Base-by-base conservation (phyloP, 208 protist species). In the Leishmania lainsoni region DNA sequence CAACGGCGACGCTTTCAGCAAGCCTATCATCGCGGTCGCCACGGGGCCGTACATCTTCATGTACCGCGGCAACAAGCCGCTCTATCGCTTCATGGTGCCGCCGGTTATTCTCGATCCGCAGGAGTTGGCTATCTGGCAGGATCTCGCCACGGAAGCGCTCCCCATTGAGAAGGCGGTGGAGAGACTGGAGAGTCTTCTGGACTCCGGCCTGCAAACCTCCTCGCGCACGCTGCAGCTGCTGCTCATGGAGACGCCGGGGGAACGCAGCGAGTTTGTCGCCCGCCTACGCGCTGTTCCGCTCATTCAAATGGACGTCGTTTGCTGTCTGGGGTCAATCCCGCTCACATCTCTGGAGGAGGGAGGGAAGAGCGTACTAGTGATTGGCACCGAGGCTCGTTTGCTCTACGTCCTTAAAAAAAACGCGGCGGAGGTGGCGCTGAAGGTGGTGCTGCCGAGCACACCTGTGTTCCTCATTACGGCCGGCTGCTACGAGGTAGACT, bases 11-110 rank as follows among this genome's bases (percentile, higher is more conserved):
- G 87, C 82, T 52, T 81, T 86, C 29, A 66, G 48, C n/a, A 81
- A 87, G 69, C 97, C 97, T 14, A 87, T 91, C 12, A 78, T 99
- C 3, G 96, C 97, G 3, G 95, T 99, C 48, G 92, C 97, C 8
- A 90, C 88, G 14, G 97, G 96, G 52, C 86, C 93, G 0, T 86
- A 92, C 75, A 84, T 99, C 48, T 99, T 96, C 81, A 97, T 98
- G 89, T 99, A 98, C 83, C 87, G 86, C 54, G 94, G 94, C 78
- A 82, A 98, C 78, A 90, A 96, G 66, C 97, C 98, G 5, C 92
- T 96, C 39, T 99, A 96, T 86, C 98, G 98, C 56, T 99, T 97
- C 87, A 85, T 86, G 32, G 72, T 98, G 12, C 96, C 96, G 0
- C 26, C 83, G 6, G 80, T 98, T 8, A 78, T 86, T 12, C 75